Base-by-base conservation (phyloP, 495 filamentous ascomycete species). In the Parathielavia appendiculata region DNA sequence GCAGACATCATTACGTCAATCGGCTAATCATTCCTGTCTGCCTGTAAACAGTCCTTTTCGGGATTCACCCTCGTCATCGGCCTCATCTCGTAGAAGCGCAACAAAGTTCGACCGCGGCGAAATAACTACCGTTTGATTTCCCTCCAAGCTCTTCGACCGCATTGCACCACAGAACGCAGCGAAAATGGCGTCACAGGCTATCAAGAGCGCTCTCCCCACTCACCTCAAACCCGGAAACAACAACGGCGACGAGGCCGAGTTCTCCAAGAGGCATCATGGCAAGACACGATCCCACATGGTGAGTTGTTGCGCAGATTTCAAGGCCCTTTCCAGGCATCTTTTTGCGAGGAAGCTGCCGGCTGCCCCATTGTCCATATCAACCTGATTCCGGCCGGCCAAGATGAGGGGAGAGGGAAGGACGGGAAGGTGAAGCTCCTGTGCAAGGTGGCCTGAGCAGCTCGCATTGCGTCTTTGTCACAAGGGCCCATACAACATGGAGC, bases 211-310 rank as follows among this genome's bases (percentile, higher is more conserved):
- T 10, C 73, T 97, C 47, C 91, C 91, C 55, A 73, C 86, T 17
- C 92, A 95, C 77, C 82, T 97, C 59, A 89, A 87, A 78, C 76
- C 83, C 77, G 17, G 26, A 73, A 66, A 65, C 58, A 63, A 75
- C 62, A 66, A 65, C 58, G 63, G 75, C 62, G 79, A 81, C 61
- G 86, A 84, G 59, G 68, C 64, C 38, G 71, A 80, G 63, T 77
- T 80, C 47, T 69, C 75, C 68, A 77, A 81, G 64, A 89, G 89
- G 75, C 91, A 95, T 69, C 92, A 97, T 74, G 91, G 90, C 65
- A 97, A 97, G 83, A 86, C 90, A 54, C 89, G 92, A 69, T 95
- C 90, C 38, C 91, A 96, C 74, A 89, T 97, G 88, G 92, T 95
- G 76, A 86, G 91, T 90, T 49, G 26, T 36, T 48, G 12, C 39